Percentiles rank a stretch among this genome's conserved stretches.
Evolutionary conservation across 345 rosid species (phyloP).

Genomic region (Chamaenerion angustifolium): DNA sequence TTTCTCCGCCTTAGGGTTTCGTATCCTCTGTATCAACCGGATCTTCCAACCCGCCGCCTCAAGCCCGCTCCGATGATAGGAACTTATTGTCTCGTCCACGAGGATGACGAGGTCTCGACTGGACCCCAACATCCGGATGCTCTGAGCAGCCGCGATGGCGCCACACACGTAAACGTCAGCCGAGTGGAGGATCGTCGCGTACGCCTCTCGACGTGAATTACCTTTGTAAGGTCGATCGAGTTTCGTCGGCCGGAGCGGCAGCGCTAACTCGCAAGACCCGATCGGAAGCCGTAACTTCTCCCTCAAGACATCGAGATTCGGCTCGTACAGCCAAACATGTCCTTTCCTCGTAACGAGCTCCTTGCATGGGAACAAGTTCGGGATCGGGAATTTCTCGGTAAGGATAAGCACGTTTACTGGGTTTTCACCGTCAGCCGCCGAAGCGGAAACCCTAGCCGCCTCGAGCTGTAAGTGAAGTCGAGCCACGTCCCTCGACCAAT

Average conservation of each 20-base stretch:
- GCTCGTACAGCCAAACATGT: constrained; percentile 59
- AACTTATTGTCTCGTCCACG: constrained; percentile 65
- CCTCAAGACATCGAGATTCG: constrained; percentile 48
- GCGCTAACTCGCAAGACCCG: constrained; percentile 93
- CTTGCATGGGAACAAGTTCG: constrained; percentile 72
- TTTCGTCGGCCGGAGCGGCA: constrained; percentile 54
- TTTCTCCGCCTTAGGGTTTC: constrained; percentile 93
- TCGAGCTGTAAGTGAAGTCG: constrained; percentile 80
- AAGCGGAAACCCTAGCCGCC: constrained; percentile 49
- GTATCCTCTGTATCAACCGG: constrained; percentile 61
- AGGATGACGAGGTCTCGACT: constrained; percentile 83
- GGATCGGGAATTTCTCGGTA: constrained; percentile 59
- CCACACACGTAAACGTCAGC: constrained; percentile 89
- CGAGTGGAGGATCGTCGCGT: constrained; percentile 89
- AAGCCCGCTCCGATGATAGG: constrained; percentile 69
- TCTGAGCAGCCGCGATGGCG: constrained; percentile 83
- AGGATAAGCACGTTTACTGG: constrained; percentile 61
- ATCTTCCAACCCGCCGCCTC: constrained; percentile 92
- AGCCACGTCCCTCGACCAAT: constrained; percentile 88
- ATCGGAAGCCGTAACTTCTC: constrained; percentile 66
- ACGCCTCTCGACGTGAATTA: constrained; percentile 61
- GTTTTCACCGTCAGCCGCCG: constrained; percentile 55
- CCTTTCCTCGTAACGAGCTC: constrained; percentile 48
- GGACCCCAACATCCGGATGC: constrained; percentile 84
- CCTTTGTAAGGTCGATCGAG: constrained; percentile 45